These are phyloP conservation scores for Inonotus obliquus DNA, from an alignment of 1,284 basidiomycete genomes.

Conservation along the genomic window DNA sequence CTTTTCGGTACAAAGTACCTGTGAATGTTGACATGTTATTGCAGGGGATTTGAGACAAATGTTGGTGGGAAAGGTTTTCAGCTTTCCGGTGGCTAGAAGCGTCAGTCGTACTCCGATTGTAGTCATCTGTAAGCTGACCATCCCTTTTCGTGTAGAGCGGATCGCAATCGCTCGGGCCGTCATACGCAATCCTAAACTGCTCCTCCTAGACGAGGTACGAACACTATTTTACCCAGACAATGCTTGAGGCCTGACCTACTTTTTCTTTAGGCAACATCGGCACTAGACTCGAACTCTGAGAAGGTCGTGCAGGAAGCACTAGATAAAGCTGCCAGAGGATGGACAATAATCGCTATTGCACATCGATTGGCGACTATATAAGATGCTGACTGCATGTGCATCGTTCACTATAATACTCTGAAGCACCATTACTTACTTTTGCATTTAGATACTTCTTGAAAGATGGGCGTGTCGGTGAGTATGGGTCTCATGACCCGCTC, in stretches of 20 bases:
- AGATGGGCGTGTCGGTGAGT: constrained; percentile 84
- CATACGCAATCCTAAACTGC: constrained; percentile 90
- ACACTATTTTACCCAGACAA: no score
- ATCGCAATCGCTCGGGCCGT: constrained; percentile 96
- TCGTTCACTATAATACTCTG: constrained; percentile 13
- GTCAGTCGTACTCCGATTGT: neutral
- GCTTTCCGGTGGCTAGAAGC: constrained; percentile 18
- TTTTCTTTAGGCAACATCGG: constrained; percentile 68
- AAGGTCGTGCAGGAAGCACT: constrained; percentile 93
- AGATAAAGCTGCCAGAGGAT: constrained; percentile 85
- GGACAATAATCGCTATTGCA: constrained; percentile 91
- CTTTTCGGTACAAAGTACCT: no score
- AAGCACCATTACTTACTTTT: neutral
- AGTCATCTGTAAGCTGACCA: neutral
- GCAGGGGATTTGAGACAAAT: constrained; percentile 82
- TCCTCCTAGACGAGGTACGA: constrained; percentile 71
- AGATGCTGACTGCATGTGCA: constrained; percentile 88
- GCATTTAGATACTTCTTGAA: constrained; percentile 79
- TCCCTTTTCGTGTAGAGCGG: constrained; percentile 53
- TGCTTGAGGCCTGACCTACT: no score
- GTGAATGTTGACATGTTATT: neutral
- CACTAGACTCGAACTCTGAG: constrained; percentile 91
- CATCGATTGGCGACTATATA: constrained; percentile 93
- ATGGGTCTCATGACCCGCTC: constrained; percentile 87
- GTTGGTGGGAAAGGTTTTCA: constrained; percentile 84